These are phyloP conservation scores for Thelephora ganbajun DNA, from an alignment of 768 basidiomycete species.

Conservation along the genomic window DNA sequence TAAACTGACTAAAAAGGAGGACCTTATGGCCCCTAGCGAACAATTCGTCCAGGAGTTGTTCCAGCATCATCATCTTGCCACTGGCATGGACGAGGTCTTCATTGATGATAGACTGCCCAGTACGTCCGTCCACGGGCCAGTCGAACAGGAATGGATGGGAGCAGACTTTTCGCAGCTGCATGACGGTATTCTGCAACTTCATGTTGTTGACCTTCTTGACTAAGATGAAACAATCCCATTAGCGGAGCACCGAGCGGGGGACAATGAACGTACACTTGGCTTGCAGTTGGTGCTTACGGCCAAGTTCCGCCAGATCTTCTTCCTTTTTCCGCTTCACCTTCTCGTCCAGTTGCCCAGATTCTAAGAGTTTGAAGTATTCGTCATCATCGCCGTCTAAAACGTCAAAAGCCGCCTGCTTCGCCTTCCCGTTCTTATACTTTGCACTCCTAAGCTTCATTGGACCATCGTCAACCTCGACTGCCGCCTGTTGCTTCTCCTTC, in stretches of 20 bases:
- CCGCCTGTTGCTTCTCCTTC: constrained; percentile 15
- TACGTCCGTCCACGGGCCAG: constrained; percentile 57
- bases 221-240: constrained; percentile 15
- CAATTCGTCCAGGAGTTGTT: constrained; percentile 72
- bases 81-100: constrained; percentile 74
- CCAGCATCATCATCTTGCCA: constrained; percentile 96
- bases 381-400: constrained; percentile 46
- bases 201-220: constrained; percentile 84
- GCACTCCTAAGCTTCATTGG: constrained; percentile 18
- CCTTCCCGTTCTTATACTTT: constrained; percentile 17
- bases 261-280: constrained; percentile 36
- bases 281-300: constrained; percentile 41
- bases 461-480: constrained; percentile 9
- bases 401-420: constrained; percentile 29
- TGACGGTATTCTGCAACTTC: constrained; percentile 82
- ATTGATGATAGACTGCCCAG: constrained; percentile 50
- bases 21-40: constrained; percentile 76
- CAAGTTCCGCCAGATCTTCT: constrained; percentile 38
- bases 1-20: constrained; percentile 86
- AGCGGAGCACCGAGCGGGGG: background rate
- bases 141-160: constrained; percentile 88
- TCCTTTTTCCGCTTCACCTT: constrained; percentile 21
- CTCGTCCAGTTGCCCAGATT: constrained; percentile 27
- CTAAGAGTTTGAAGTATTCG: constrained; percentile 50
- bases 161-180: constrained; percentile 96